Base-by-base conservation (phyloP, 1,284 basidiomycete genomes). In the Leucocoprinus gongylophorus region DNA sequence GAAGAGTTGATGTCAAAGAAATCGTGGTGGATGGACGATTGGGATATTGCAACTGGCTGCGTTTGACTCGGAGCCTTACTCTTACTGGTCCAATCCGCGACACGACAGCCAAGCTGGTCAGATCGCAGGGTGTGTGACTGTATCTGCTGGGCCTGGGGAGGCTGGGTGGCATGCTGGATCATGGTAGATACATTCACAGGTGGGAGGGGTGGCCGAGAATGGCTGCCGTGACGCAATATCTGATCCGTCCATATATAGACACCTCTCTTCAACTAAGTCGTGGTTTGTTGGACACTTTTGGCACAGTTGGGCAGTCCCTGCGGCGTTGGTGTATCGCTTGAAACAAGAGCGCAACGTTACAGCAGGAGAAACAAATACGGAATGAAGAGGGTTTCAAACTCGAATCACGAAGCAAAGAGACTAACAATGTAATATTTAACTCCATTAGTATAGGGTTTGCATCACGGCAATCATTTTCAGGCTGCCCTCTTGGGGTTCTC, bases 401-500 rank as follows among this genome's bases (percentile, higher is more conserved):
- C 54, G 48, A 45, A 53, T 54, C 42, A 51, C 48, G 45, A 42
- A 55, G 52, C 50, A 52, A 59, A 33, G 9, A n/a, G 32, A 33
- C 32, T 33, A n/a, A 57, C 59, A 59, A 32, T 13, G 23, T 10
- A 30, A 18, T 44, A 44, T 37, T 20, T 33, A 37, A 46, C 40
- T 45, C 38, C 38, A 41, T 41, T 37, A 54, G 54, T 51, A 54
- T 53, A 47, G 41, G 28, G 41, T 55, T 56, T 60, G 56, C 61
- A 30, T 30, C 54, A 46, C 57, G 28, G 38, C 37, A 41, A 45
- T 51, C 32, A 53, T 32, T 26, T 52, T 64, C 61, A 72, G 28
- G 62, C 58, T 26, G 62, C 59, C 44, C 68, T 71, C 65, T 77
- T 79, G 12, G 80, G 80, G 64, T 83, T 85, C 63, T 83, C 81